Percentiles rank a stretch among this genome's conserved stretches.
Evolutionary conservation across 2,329 filamentous ascomycete genomes (phyloP).

Genomic region (Thielaviopsis ethacetica): DNA sequence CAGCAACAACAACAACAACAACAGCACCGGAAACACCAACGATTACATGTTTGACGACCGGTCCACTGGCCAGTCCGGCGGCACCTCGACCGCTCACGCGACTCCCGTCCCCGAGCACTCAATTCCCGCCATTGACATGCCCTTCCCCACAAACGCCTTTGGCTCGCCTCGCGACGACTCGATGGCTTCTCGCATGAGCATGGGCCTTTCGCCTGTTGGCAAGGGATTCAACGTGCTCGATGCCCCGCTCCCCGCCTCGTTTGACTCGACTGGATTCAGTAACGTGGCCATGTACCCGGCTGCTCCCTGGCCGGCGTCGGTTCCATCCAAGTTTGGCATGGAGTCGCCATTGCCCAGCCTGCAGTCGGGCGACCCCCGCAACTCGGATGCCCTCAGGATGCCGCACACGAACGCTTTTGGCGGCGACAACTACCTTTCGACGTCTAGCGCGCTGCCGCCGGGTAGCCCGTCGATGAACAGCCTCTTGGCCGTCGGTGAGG

Average conservation of each 20-base stretch:
- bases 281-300: constrained; percentile 64
- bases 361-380: constrained; percentile 40
- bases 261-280: constrained; percentile 90
- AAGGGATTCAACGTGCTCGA: constrained; percentile 77
- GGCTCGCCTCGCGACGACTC: constrained; percentile 68
- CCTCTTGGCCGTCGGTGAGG: constrained; percentile 28
- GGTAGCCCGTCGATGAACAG: constrained; percentile 30
- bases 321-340: constrained; percentile 80
- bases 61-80: constrained; percentile 12
- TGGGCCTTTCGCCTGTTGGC: constrained; percentile 62
- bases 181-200: constrained; percentile 23
- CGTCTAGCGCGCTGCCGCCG: constrained; percentile 22
- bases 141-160: constrained; percentile 44
- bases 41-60: constrained; percentile 26
- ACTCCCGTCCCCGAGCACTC: constrained; percentile 34
- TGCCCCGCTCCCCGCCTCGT: constrained; percentile 81
- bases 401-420: constrained; percentile 53
- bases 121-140: constrained; percentile 42
- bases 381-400: constrained; percentile 47
- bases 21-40: constrained; percentile 21
- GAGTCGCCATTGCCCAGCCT: constrained; percentile 71
- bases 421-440: constrained; percentile 37
- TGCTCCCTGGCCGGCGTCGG: constrained; percentile 78
- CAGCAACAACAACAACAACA: constrained; percentile 12
- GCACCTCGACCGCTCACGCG: constrained; percentile 20